phyloP scores from a whole-genome alignment of 129 eudicot species.

The Lonicera japonica region DNA sequence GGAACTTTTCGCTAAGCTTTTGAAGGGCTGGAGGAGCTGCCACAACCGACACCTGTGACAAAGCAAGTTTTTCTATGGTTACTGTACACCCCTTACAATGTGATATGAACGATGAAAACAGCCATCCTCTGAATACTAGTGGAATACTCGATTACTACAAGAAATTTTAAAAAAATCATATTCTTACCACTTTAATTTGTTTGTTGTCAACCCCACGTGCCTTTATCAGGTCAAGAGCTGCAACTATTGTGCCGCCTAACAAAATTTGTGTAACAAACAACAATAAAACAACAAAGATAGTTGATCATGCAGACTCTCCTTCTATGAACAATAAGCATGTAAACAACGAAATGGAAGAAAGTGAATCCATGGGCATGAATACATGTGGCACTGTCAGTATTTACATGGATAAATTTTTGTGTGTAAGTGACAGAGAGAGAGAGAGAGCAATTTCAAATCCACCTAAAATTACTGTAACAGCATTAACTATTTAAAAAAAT shows the following conservation, averaged over 20 bases:
- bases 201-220: slow-evolving; percentile 75
- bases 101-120: not conserved
- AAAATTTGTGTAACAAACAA: slow-evolving; percentile 11
- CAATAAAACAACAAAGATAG: slow-evolving; percentile 3
- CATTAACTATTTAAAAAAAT: too few relatives aligned
- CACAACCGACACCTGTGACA: slow-evolving; percentile 60
- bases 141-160: not conserved
- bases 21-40: slow-evolving; percentile 94
- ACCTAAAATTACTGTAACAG: too few relatives aligned
- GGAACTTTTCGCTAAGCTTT: slow-evolving; percentile 87
- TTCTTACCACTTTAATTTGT: slow-evolving; percentile 85
- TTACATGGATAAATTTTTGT: too few relatives aligned
- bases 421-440: too few relatives aligned
- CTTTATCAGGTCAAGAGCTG: slow-evolving; percentile 68
- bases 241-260: slow-evolving; percentile 79
- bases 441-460: too few relatives aligned
- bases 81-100: not conserved
- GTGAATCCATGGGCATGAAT: too few relatives aligned
- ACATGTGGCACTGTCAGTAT: too few relatives aligned
- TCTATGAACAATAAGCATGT: not conserved
- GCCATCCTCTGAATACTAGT: not conserved
- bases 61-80: not conserved
- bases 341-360: too few relatives aligned
- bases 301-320: not conserved
- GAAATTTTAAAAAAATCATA: not conserved